These are phyloP conservation scores for Inosperma sp. DNA, from an alignment of 768 basidiomycete species.

Conservation along the genomic window DNA sequence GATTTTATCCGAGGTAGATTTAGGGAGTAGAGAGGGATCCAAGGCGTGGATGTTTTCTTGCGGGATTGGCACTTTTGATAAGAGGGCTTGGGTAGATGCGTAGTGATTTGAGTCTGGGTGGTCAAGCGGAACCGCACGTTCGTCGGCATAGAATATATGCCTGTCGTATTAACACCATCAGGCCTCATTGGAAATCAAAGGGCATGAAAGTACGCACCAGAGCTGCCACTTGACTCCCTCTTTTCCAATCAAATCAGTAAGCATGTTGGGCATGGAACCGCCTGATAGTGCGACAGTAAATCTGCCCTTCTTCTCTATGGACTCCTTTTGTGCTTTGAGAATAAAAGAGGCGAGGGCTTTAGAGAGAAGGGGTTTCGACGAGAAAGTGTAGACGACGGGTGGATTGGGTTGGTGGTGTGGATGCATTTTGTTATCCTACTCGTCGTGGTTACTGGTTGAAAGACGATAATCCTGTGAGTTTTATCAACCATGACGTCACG, in stretches of 20 bases:
- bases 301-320: constrained; percentile 80
- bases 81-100: constrained; percentile 68
- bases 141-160: constrained; percentile 98
- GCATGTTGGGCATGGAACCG: constrained; percentile 81
- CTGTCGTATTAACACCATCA: constrained; percentile 37
- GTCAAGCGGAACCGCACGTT: constrained; percentile 91
- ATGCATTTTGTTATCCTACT: too few species aligned
- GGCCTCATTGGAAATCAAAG: not conserved
- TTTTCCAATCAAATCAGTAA: constrained; percentile 63
- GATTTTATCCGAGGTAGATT: too few species aligned
- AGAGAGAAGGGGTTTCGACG: constrained; percentile 49
- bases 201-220: constrained; percentile 54
- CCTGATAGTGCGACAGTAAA: constrained; percentile 95
- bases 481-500: constrained; percentile 6
- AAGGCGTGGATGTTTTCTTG: constrained; percentile 75
- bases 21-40: constrained; percentile 58
- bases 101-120: constrained; percentile 89
- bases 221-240: constrained; percentile 83
- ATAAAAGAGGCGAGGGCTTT: constrained; percentile 75
- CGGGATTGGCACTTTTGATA: constrained; percentile 80
- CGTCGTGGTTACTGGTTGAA: constrained; percentile 14
- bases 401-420: constrained; percentile 58
- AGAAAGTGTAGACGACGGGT: constrained; percentile 72
- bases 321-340: constrained; percentile 81
- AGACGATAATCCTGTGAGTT: constrained; percentile 14